Evolutionary conservation across 176 grass and related monocot genomes (phyloP).

Genomic region (Stipa capillata): DNA sequence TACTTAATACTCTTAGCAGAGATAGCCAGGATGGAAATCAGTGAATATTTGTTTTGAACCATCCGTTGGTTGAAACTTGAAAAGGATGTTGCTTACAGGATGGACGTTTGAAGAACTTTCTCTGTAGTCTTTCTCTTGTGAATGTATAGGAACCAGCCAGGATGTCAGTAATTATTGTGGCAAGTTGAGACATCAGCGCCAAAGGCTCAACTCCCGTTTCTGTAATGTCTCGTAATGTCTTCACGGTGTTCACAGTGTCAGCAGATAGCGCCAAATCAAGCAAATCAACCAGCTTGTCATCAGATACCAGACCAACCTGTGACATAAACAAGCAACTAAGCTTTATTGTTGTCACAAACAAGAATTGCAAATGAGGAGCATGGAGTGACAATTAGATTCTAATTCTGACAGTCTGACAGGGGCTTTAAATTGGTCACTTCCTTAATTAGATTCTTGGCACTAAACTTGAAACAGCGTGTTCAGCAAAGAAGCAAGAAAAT

Average conservation of each 20-base stretch:
- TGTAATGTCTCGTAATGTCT: conserved; percentile 70
- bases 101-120: conserved; percentile 63
- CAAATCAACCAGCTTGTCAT: conserved; percentile 86
- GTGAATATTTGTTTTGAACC: neutral
- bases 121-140: conserved; percentile 44
- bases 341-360: neutral
- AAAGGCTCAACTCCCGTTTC: conserved; percentile 85
- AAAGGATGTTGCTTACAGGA: conserved; percentile 42
- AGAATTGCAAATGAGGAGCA: neutral
- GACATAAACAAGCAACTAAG: conserved; percentile 12
- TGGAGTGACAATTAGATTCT: neutral
- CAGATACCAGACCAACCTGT: conserved; percentile 83
- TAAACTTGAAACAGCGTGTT: neutral
- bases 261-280: conserved; percentile 83
- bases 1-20: neutral
- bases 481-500: conserved; percentile 13
- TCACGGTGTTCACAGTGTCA: conserved; percentile 80
- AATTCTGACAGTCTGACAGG: neutral
- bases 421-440: neutral
- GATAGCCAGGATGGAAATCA: neutral
- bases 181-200: conserved; percentile 89
- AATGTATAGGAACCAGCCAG: conserved; percentile 82
- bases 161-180: conserved; percentile 93
- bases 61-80: neutral
- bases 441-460: neutral